Percentiles rank a stretch among this genome's conserved stretches.
These are phyloP conservation scores for Quercus wislizeni DNA, from an alignment of 306 rosid species.

Conservation along the genomic window DNA sequence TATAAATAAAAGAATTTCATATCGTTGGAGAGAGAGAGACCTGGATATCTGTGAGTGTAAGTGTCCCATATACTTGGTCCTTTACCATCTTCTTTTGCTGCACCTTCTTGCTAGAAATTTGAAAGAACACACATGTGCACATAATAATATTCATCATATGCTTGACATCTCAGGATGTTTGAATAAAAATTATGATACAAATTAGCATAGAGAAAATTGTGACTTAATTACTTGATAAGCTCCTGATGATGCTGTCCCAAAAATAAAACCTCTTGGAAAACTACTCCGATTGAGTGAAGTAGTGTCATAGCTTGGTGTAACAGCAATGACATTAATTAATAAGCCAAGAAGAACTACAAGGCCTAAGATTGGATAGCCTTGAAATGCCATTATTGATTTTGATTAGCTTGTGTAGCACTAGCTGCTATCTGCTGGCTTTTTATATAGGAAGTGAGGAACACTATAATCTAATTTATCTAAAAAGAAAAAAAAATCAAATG, in stretches of 20 bases:
- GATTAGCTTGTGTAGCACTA: too few species aligned
- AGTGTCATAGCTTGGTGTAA: neutral
- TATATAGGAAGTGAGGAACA: too few species aligned
- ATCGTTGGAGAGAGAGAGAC: neutral
- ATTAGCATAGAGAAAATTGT: too few species aligned
- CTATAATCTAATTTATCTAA: too few species aligned
- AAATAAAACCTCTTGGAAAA: neutral
- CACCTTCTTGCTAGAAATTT: neutral
- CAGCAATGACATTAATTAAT: neutral
- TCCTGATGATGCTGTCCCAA: neutral
- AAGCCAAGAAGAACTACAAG: neutral
- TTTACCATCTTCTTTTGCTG: neutral
- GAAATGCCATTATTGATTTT: neutral
- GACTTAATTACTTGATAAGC: neutral
- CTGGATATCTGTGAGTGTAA: neutral
- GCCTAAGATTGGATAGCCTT: neutral
- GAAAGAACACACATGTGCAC: neutral
- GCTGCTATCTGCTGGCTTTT: too few species aligned
- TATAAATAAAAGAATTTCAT: too few species aligned
- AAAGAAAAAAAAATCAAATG: too few species aligned
- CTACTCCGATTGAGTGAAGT: neutral
- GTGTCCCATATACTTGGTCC: neutral
- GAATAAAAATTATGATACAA: neutral
- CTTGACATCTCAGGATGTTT: neutral
- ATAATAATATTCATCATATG: neutral